phyloP scores from a whole-genome alignment of 2,329 filamentous ascomycete genomes.

The Pyrenochaeta sp. region DNA sequence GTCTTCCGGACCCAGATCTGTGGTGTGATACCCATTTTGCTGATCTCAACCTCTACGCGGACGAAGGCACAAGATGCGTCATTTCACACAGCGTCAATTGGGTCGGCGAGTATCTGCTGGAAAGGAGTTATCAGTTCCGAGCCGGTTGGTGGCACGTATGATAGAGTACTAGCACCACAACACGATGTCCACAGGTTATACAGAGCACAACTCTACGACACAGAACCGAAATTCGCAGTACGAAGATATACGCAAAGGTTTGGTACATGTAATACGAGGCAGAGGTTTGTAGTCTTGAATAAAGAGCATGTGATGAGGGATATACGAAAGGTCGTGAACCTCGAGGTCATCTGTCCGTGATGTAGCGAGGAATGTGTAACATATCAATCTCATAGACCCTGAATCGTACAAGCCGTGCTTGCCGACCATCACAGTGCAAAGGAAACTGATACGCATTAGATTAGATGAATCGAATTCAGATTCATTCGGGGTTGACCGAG shows the following conservation, averaged over 20 bases:
- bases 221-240: neutral
- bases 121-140: neutral
- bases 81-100: neutral
- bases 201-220: neutral
- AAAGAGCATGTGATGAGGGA: neutral
- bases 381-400: no score
- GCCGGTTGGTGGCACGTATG: conserved; percentile 5
- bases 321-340: neutral
- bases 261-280: neutral
- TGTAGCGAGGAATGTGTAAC: neutral
- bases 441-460: no score
- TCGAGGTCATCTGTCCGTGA: neutral
- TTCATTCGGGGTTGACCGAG: neutral
- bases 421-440: no score
- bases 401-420: no score
- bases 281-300: neutral
- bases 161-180: neutral
- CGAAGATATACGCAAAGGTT: neutral
- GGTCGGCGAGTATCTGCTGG: neutral
- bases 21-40: neutral
- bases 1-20: conserved; percentile 1
- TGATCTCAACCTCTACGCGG: neutral
- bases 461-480: no score
- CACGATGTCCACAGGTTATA: neutral
- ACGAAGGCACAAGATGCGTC: neutral